Conservation (phyloP, 495 filamentous ascomycete species). For the Lepidopterella palustris region DNA sequence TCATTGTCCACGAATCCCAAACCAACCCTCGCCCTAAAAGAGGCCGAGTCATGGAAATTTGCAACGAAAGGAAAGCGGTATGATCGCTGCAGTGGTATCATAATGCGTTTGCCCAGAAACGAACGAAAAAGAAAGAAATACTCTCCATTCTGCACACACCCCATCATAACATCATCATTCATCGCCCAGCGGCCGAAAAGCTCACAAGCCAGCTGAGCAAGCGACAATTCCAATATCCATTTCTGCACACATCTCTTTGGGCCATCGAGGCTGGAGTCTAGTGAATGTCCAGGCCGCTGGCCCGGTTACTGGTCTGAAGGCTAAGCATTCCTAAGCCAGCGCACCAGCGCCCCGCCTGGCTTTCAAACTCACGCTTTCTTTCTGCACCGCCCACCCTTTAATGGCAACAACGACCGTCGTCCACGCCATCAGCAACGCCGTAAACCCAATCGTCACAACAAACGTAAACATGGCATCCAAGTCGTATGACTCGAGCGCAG, state of each 20-base stretch:
- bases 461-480: constrained; percentile 88
- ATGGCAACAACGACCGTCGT: constrained; percentile 69
- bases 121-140: not conserved
- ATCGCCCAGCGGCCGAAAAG: not conserved
- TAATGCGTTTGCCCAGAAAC: not conserved
- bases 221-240: not conserved
- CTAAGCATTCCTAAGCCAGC: constrained; percentile 9
- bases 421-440: constrained; percentile 82
- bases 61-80: not conserved
- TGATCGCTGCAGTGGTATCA: constrained; percentile 4
- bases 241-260: not conserved
- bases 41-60: too few species aligned
- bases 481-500: constrained; percentile 66
- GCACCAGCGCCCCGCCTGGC: constrained; percentile 17
- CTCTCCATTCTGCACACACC: not conserved
- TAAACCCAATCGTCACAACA: constrained; percentile 79
- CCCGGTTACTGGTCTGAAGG: not conserved
- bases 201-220: not conserved
- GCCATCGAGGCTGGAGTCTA: constrained; percentile 1
- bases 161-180: not conserved
- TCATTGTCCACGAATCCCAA: not conserved
- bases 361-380: constrained; percentile 38
- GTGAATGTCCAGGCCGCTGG: not conserved
- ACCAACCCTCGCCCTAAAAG: too few species aligned
- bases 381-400: constrained; percentile 79